These are phyloP conservation scores for Hypoxylon fragiforme DNA, from an alignment of 495 filamentous ascomycete genomes.

Conservation along the genomic window DNA sequence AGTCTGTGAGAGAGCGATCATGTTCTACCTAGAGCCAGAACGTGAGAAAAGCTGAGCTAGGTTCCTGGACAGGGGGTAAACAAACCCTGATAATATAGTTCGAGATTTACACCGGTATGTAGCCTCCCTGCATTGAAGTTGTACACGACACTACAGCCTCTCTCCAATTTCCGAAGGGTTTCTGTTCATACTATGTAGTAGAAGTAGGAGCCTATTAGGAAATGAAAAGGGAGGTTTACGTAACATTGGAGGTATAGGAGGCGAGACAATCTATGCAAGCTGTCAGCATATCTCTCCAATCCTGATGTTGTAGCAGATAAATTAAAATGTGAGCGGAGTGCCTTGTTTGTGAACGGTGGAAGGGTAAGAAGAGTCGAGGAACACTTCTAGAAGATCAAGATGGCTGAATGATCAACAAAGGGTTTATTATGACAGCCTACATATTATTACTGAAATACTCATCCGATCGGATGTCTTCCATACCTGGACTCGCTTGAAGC, in stretches of 20 bases:
- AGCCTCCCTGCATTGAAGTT: constrained; percentile 3
- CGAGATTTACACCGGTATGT: constrained; percentile 1
- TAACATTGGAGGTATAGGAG: background rate
- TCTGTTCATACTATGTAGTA: no score
- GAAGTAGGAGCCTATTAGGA: background rate
- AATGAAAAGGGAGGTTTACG: background rate
- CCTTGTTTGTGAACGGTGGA: constrained; percentile 10
- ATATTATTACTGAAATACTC: constrained; percentile 6
- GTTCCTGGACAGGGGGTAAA: no score
- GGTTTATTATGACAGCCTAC: constrained; percentile 17
- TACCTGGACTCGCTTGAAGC: background rate
- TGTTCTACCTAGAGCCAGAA: constrained; percentile 3
- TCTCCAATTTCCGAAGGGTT: constrained; percentile 6
- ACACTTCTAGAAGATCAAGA: constrained; percentile 29
- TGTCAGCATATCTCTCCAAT: constrained; percentile 17
- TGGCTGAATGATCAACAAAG: constrained; percentile 25
- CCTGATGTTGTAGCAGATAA: constrained; percentile 27
- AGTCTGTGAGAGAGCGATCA: constrained; percentile 9
- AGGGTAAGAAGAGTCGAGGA: constrained; percentile 4
- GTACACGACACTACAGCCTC: constrained; percentile 1
- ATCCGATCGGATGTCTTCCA: constrained; percentile 33
- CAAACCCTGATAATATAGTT: constrained; percentile 5
- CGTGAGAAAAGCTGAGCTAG: no score
- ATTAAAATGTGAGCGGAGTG: constrained; percentile 19
- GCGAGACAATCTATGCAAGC: constrained; percentile 25